Conservation (phyloP, 345 rosid species). For the Durio zibethinus region DNA sequence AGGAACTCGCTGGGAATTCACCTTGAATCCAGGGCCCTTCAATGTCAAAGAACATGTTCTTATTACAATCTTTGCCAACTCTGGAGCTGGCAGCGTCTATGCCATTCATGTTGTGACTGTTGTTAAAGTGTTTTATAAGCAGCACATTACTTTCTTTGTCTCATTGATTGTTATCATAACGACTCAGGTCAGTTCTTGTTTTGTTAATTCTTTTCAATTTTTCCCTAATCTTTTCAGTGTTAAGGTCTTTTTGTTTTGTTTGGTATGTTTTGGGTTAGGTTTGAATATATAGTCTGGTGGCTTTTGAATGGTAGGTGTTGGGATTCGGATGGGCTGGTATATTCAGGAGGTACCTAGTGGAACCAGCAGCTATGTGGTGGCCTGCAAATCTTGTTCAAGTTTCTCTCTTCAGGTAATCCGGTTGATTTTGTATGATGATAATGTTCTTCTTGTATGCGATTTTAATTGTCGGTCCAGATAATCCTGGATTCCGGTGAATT, state of each 20-base stretch:
- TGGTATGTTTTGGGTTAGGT: neutral
- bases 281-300: constrained; percentile 17
- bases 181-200: constrained; percentile 59
- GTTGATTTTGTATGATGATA: neutral
- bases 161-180: constrained; percentile 78
- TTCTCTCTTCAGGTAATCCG: constrained; percentile 76
- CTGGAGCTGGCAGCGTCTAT: constrained; percentile 93
- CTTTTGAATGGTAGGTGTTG: constrained; percentile 71
- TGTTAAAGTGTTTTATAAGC: constrained; percentile 80
- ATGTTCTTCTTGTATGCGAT: neutral
- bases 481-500: neutral
- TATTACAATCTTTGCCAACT: constrained; percentile 89
- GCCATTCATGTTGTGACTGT: constrained; percentile 86
- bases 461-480: neutral
- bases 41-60: constrained; percentile 95
- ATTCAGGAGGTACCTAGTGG: constrained; percentile 78
- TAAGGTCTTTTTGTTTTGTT: neutral
- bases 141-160: constrained; percentile 74
- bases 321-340: constrained; percentile 99
- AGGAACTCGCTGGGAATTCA: constrained; percentile 72
- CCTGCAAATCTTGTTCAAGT: constrained; percentile 98
- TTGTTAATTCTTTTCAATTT: neutral
- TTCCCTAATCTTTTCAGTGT: neutral
- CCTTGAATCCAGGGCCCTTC: constrained; percentile 91
- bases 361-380: constrained; percentile 99